Evolutionary conservation across 2,329 filamentous ascomycete species (phyloP).

Genomic region (Cercospora sp.): DNA sequence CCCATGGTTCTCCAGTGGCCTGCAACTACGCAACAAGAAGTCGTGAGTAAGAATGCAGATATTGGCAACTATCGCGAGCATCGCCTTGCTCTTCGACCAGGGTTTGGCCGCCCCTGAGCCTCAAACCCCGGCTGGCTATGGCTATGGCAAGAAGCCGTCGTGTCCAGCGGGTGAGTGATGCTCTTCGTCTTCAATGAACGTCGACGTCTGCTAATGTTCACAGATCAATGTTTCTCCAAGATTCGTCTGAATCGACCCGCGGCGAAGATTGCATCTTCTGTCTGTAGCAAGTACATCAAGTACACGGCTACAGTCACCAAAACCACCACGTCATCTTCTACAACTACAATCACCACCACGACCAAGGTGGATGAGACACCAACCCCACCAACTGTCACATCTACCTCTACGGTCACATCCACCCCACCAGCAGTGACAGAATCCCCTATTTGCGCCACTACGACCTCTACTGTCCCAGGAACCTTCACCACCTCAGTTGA

Average conservation of each 20-base stretch:
- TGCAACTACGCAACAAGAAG: neutral
- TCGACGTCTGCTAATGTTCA: neutral
- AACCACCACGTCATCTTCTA: neutral
- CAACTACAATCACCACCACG: slow-evolving; percentile 4
- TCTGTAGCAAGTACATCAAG: slow-evolving; percentile 18
- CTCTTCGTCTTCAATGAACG: too few relatives aligned
- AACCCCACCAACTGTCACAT: neutral
- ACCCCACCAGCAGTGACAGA: neutral
- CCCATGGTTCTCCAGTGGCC: neutral
- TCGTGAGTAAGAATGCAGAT: neutral
- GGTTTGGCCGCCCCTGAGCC: neutral
- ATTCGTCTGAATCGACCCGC: neutral
- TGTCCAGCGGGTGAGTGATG: slow-evolving; percentile 5
- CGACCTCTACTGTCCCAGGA: neutral
- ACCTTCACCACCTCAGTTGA: neutral
- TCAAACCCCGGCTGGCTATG: neutral
- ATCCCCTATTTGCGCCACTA: neutral
- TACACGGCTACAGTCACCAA: slow-evolving; percentile 5
- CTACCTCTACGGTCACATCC: neutral
- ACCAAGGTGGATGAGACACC: neutral
- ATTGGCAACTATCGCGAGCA: neutral
- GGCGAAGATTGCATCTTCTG: slow-evolving; percentile 5
- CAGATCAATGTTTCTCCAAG: slow-evolving; percentile 15
- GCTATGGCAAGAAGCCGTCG: neutral
- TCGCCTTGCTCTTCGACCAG: neutral